phyloP scores from a whole-genome alignment of 139 green algal genomes.

The Coccomyxa sp. region DNA sequence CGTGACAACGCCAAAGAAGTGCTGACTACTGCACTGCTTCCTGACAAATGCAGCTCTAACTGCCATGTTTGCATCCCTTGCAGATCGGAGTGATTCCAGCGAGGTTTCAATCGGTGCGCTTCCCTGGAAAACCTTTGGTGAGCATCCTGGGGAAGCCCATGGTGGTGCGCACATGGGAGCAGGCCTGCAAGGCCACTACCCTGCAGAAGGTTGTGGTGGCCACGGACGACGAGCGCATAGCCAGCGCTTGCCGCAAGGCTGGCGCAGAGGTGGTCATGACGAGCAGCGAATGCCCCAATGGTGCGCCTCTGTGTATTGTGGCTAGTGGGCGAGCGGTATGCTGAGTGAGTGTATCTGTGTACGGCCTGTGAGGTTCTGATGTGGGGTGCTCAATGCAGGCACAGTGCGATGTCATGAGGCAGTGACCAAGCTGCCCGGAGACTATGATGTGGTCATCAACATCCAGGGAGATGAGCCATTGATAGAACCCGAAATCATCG shows the following conservation, averaged over 20 bases:
- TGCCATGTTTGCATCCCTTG: neutral
- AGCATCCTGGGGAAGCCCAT: slow-evolving; percentile 64
- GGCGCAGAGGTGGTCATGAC: slow-evolving; percentile 71
- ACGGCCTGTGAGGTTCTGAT: neutral
- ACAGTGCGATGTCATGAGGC: slow-evolving; percentile 65
- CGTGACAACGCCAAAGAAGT: too few species aligned
- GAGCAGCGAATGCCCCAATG: slow-evolving; percentile 47
- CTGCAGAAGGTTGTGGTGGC: slow-evolving; percentile 62
- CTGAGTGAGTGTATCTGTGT: neutral
- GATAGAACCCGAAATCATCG: slow-evolving; percentile 68
- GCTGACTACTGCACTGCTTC: too few species aligned
- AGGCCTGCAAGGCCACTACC: slow-evolving; percentile 43
- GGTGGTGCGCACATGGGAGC: slow-evolving; percentile 62
- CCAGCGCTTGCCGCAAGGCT: slow-evolving; percentile 31
- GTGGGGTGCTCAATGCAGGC: slow-evolving; percentile 11
- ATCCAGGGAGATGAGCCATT: slow-evolving; percentile 77
- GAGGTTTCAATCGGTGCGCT: slow-evolving; percentile 54
- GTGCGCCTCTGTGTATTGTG: slow-evolving; percentile 5
- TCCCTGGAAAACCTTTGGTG: slow-evolving; percentile 65
- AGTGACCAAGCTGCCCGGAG: slow-evolving; percentile 23
- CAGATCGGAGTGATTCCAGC: slow-evolving; percentile 61
- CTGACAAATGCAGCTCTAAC: too few species aligned
- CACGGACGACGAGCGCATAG: slow-evolving; percentile 71
- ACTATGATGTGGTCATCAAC: slow-evolving; percentile 73
- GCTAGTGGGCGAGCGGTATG: neutral